Base-by-base conservation (phyloP, 495 filamentous ascomycete species). In the Aspergillus diversus region DNA sequence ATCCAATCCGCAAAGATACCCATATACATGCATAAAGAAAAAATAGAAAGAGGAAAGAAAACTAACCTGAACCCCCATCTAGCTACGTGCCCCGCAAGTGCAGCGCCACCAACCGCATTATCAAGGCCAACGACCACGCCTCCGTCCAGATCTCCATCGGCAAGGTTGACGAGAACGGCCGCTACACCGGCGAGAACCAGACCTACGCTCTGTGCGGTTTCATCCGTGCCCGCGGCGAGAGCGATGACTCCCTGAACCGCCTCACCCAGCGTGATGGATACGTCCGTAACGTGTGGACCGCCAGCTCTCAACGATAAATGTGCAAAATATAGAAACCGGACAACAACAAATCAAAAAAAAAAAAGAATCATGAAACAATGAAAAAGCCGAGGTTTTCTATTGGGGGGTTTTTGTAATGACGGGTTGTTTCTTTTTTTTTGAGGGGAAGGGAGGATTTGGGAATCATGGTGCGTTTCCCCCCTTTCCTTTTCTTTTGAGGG, bases 31-130 rank as follows among this genome's bases (percentile, higher is more conserved):
- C 6, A 21, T 9, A 8, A 7, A 12, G 16, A 7, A 55, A 55
- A 3, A 55, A 33, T 31, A 9, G n/a, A 56, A 37, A 55, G 13
- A 16, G 21, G 15, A 49, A 3, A 15, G 17, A 9, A 32, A 32
- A 16, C 4, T 27, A 27, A 43, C 1, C 27, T 33, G 16, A 50
- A 7, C 34, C n/a, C n/a, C n/a, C 37, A 6, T 55, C 67, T 76
- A 97, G 92, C 80, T 98, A 97, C 87, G 92, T 97, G 85, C 94
- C 96, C 80, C 92, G 95, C 86, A 99, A 94, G 87, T 94, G 92
- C 90, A 90, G 86, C 79, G 92, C 91, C 73, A 94, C 91, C 80
- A 91, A 91, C 89, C 88, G 91, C 81, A 97, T 98, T 87, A 97
- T 98, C 88, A 97, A 97, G 86, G 91, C 95, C 84, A 97, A 97